Evolutionary conservation across 805 yeast genomes (phyloP).

Genomic region (Myxozyma lipomycoides): DNA sequence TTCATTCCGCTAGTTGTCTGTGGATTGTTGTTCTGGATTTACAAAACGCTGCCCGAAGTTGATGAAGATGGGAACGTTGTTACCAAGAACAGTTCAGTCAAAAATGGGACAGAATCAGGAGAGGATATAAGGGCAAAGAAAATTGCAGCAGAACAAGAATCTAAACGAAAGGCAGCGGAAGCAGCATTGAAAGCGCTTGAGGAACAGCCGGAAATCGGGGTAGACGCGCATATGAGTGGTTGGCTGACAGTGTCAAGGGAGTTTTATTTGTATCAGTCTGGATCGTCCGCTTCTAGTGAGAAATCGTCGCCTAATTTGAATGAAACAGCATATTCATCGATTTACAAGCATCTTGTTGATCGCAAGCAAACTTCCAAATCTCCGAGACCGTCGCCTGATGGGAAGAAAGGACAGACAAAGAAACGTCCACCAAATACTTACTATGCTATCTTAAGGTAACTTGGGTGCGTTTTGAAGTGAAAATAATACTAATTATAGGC

Average conservation of each 20-base stretch:
- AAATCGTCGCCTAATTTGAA: constrained; percentile 35
- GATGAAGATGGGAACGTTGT: constrained; percentile 20
- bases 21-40: constrained; percentile 41
- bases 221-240: constrained; percentile 59
- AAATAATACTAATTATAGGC: constrained; percentile 47
- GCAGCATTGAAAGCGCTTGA: constrained; percentile 55
- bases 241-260: constrained; percentile 85
- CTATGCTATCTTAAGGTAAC: constrained; percentile 40
- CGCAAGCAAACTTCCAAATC: constrained; percentile 16
- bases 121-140: constrained; percentile 6
- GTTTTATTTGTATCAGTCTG: constrained; percentile 34
- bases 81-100: neutral
- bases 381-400: constrained; percentile 28
- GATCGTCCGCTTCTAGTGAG: constrained; percentile 28
- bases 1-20: constrained; percentile 58
- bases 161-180: constrained; percentile 44
- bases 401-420: constrained; percentile 39
- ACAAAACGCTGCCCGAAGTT: constrained; percentile 37
- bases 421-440: constrained; percentile 28
- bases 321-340: constrained; percentile 57
- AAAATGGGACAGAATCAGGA: constrained; percentile 14
- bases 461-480: neutral
- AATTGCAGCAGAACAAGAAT: constrained; percentile 23
- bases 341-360: constrained; percentile 50
- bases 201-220: constrained; percentile 57